A percentile compares a stretch with the other conserved stretches of the same genome.
These are phyloP conservation scores for Psophocarpus tetragonolobus DNA, from an alignment of 306 rosid species.

Conservation along the genomic window DNA sequence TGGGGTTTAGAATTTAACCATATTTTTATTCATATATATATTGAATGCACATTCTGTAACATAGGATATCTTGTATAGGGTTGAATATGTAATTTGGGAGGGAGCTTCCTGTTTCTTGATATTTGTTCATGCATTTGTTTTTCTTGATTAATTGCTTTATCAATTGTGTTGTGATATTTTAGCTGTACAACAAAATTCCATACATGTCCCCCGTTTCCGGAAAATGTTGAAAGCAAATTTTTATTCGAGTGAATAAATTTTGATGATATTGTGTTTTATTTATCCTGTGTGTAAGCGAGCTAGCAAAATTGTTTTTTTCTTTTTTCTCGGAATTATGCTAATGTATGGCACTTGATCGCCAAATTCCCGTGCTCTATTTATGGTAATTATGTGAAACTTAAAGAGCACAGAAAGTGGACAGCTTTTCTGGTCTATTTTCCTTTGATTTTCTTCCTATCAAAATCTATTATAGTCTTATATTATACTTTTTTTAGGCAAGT, in stretches of 20 bases:
- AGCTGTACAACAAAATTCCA: slow-evolving; percentile 52
- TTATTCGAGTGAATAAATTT: slow-evolving; percentile 74
- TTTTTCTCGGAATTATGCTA: not conserved
- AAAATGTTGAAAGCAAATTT: slow-evolving; percentile 45
- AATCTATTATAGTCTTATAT: no score
- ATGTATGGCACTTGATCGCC: not conserved
- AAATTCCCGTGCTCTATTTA: not conserved
- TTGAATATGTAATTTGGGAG: slow-evolving; percentile 67
- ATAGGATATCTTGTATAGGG: slow-evolving; percentile 89
- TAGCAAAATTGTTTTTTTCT: not conserved
- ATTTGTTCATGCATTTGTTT: slow-evolving; percentile 52
- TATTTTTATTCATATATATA: slow-evolving; percentile 29
- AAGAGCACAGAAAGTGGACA: not conserved
- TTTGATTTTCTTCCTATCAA: not conserved
- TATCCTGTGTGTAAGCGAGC: not conserved
- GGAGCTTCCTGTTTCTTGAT: slow-evolving; percentile 50
- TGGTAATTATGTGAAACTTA: not conserved
- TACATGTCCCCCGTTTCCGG: slow-evolving; percentile 26
- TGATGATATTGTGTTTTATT: slow-evolving; percentile 37
- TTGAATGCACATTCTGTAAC: slow-evolving; percentile 77
- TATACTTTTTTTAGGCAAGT: no score
- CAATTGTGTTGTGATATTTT: slow-evolving; percentile 66
- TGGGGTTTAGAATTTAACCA: slow-evolving; percentile 88
- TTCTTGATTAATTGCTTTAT: slow-evolving; percentile 58
- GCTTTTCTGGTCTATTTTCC: not conserved